Base-by-base conservation (phyloP, 495 filamentous ascomycete species). In the Gamarada debralockiae region DNA sequence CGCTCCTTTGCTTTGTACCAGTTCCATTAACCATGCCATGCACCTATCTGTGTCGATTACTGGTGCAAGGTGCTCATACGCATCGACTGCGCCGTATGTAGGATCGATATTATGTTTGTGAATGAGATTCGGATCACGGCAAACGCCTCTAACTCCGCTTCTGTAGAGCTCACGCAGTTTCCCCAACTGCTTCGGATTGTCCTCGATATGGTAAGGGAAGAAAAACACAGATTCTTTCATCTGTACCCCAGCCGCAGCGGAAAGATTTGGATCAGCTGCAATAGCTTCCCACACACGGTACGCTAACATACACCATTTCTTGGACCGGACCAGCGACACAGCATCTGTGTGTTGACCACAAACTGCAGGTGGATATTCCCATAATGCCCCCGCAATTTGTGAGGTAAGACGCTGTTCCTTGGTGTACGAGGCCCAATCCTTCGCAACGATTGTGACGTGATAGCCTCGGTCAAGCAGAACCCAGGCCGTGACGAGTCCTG, bases 41-140 rank as follows among this genome's bases (percentile, higher is more conserved):
- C 68, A 70, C 34, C 62, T 59, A 51, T 78, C 74, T n/a, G 75
- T 77, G 52, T 78, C 74, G 56, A 79, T 75, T 41, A 78, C 60
- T 3, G 73, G 75, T 6, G 74, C 66, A 38, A 70, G 56, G 50
- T 71, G 61, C 55, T 76, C 66, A 46, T 75, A 78, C 9, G 75
- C 75, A 49, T 79, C 74, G 14, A 73, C 63, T 9, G 66, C 62
- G 9, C 74, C 74, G 48, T 70, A 70, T 14, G 62, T 52, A 0
- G 61, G 50, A 58, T 67, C 59, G n/a, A 71, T 50, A 10, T 64
- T 63, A 15, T 65, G 63, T 18, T 71, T 63, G 10, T 72, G 50
- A 36, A 69, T 67, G 17, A 73, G 59, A 45, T 67, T 61, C 13
- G 64, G 53, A 39, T 67, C 69, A 29, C 63, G 60, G 51, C 65